Conservation (phyloP, 2,329 filamentous ascomycete genomes). For the Onygenales sp. region DNA sequence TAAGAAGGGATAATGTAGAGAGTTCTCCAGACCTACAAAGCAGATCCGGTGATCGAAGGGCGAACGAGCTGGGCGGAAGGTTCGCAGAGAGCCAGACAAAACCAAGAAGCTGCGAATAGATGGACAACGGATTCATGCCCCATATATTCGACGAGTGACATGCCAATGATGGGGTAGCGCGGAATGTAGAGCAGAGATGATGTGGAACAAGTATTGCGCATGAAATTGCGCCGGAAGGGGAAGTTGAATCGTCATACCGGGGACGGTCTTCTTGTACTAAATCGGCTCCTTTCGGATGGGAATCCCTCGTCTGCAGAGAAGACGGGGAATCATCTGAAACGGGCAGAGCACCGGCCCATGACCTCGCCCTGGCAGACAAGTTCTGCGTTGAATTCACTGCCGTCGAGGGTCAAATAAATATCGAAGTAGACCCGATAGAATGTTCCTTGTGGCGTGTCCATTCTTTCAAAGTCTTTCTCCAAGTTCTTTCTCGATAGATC, state of each 20-base stretch:
- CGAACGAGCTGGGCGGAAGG: neutral
- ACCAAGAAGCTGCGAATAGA: neutral
- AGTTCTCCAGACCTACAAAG: neutral
- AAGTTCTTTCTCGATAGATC: constrained; percentile 96
- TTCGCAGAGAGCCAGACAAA: neutral
- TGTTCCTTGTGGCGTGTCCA: constrained; percentile 96
- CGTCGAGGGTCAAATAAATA: constrained; percentile 84
- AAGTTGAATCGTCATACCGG: neutral
- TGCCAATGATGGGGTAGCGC: neutral
- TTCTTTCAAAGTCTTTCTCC: constrained; percentile 97
- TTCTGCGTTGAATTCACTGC: constrained; percentile 95
- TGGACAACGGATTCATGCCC: neutral
- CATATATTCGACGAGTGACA: neutral
- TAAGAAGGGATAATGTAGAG: neutral
- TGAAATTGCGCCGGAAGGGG: neutral
- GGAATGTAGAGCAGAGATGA: neutral
- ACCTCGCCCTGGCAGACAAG: constrained; percentile 98
- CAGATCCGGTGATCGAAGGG: too few species aligned
- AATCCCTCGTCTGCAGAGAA: neutral
- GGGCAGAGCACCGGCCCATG: constrained; percentile 90
- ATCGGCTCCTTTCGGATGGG: neutral
- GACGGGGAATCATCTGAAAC: constrained; percentile 54
- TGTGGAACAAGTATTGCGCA: neutral
- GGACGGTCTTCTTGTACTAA: neutral
- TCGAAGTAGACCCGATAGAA: constrained; percentile 71